Base-by-base conservation (phyloP, 140 eudicot species). In the Eryngium alpinum region DNA sequence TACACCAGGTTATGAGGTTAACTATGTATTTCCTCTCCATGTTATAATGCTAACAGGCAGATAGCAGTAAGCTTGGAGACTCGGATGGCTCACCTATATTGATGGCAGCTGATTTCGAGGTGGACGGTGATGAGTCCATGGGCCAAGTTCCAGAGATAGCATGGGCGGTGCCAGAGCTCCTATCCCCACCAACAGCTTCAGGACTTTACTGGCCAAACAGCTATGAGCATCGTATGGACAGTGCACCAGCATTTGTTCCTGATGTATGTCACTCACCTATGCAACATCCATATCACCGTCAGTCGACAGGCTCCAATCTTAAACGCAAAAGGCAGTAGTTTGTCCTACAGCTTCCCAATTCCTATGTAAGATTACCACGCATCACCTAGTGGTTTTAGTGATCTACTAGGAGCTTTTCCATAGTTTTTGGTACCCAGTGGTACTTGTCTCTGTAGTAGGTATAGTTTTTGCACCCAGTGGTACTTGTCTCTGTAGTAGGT, bases 131-230 rank as follows among this genome's bases (percentile, higher is more conserved):
- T 44, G 97, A 89, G 34, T 84, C 87, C 49, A 80, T 89, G 87
- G 97, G 95, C 32, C 93, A 84, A 84, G 93, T 87, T 70, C 96
- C 92, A 0, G 93, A 90, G 43, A 27, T 83, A 19, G 83, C 89
- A 11, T 88, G 92, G 96, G 84, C 89, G 1, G 97, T 94, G 80
- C 99, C 97, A 62, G 89, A 92, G 81, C 75, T 91, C 21, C 80
- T 85, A 77, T 95, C 99, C 1, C 95, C 97, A 6, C 99, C 97
- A 57, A 92, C 99, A 49, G 91, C 93, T 53, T 91, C 97, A 1
- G 99, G 97, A 62, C 87, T 92, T 31, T 11, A 74, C 86, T 92
- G 98, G 97, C 87, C 92, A 33, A 89, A 84, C 53, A 81, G 19
- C 52, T 72, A 80, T 43, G 86, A 84, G 50, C 82, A 84, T 62